A percentile compares a stretch with the other conserved stretches of the same genome.
Conservation (phyloP, 345 rosid genomes). For the Xanthoceras sorbifolium region DNA sequence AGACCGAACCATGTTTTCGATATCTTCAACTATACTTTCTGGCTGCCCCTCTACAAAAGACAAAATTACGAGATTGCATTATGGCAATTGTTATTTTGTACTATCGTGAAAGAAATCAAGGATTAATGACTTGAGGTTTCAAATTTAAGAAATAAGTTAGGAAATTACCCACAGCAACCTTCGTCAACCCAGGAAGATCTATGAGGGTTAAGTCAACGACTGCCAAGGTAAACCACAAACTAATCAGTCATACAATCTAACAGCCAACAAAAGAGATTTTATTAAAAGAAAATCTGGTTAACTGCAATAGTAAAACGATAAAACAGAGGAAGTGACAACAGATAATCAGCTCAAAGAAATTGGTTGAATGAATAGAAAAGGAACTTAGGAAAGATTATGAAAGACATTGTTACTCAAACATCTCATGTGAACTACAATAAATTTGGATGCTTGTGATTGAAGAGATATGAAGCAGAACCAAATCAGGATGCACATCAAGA, state of each 20-base stretch:
- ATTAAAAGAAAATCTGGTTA: background rate
- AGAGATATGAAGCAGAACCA: background rate
- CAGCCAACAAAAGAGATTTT: background rate
- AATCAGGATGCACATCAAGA: background rate
- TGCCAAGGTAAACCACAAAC: constrained; percentile 38
- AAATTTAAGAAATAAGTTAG: constrained; percentile 9
- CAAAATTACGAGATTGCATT: constrained; percentile 24
- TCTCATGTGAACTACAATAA: background rate
- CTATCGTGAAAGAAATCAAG: constrained; percentile 3
- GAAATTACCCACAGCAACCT: constrained; percentile 95
- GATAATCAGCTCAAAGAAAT: background rate
- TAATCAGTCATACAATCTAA: constrained; percentile 9
- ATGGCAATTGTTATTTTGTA: background rate
- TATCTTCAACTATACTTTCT: constrained; percentile 85
- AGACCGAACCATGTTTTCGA: constrained; percentile 98
- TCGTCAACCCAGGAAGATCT: constrained; percentile 99
- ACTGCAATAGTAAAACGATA: background rate
- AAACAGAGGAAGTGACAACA: background rate
- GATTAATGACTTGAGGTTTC: background rate
- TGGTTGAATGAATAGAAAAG: background rate
- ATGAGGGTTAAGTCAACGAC: constrained; percentile 97
- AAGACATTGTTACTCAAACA: constrained; percentile 7
- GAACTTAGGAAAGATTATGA: background rate
- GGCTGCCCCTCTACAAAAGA: constrained; percentile 86
- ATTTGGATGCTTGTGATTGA: background rate